Percentiles rank a stretch among this genome's conserved stretches.
phyloP scores from a whole-genome alignment of 2,329 filamentous ascomycete genomes.

The Colletotrichum horii region DNA sequence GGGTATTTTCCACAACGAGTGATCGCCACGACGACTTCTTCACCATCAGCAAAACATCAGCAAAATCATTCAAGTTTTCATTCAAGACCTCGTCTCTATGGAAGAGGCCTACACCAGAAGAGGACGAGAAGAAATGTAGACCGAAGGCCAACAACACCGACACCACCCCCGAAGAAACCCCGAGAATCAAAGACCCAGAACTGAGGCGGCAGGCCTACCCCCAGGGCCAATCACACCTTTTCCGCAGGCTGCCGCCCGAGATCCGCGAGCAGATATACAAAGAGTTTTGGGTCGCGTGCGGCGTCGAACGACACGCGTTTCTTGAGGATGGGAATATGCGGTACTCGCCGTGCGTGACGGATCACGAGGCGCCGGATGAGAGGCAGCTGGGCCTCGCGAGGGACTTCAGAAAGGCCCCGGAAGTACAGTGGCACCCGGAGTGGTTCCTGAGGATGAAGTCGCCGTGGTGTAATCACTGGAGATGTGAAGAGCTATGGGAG shows the following conservation, averaged over 20 bases:
- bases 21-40: not conserved
- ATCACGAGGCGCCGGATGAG: conserved; percentile 18
- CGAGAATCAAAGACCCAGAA: not conserved
- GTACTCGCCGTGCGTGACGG: conserved; percentile 10
- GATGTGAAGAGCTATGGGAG: conserved; percentile 17
- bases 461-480: conserved; percentile 25
- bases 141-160: not conserved
- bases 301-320: conserved; percentile 15
- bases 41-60: not conserved
- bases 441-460: conserved; percentile 22
- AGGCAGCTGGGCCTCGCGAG: conserved; percentile 6
- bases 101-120: not conserved
- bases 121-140: not conserved
- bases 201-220: not conserved
- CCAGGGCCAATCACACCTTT: conserved; percentile 5
- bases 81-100: not conserved
- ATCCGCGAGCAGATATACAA: conserved; percentile 18
- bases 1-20: not conserved
- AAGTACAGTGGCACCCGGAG: conserved; percentile 8
- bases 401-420: not conserved
- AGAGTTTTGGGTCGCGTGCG: conserved; percentile 1
- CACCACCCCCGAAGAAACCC: not conserved
- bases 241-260: conserved; percentile 12
- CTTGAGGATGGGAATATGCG: not conserved
- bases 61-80: not conserved